phyloP scores from a whole-genome alignment of 1,284 basidiomycete genomes.

The Irpex sp. region DNA sequence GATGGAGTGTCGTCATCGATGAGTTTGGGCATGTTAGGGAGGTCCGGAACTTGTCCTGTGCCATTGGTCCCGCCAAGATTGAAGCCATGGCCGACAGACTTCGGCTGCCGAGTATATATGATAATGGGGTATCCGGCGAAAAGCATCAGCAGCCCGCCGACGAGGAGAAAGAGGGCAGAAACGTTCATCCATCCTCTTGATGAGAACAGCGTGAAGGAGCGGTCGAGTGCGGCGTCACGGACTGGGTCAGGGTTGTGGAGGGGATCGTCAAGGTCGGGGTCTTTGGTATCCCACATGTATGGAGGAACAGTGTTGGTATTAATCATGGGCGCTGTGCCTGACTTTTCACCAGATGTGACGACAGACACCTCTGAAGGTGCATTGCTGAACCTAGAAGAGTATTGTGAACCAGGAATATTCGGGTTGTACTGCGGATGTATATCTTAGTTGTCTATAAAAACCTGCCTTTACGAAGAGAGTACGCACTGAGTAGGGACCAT shows the following conservation, averaged over 20 bases:
- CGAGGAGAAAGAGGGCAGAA: slow-evolving; percentile 54
- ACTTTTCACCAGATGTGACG: slow-evolving; percentile 39
- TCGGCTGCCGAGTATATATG: slow-evolving; percentile 36
- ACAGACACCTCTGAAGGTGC: slow-evolving; percentile 56
- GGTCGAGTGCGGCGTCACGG: slow-evolving; percentile 52
- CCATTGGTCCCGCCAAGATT: slow-evolving; percentile 75
- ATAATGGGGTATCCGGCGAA: slow-evolving; percentile 84
- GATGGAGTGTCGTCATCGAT: slow-evolving; percentile 72
- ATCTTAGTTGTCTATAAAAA: slow-evolving; percentile 2
- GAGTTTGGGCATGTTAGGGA: slow-evolving; percentile 52
- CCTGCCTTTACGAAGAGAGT: background rate
- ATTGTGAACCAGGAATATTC: slow-evolving; percentile 40
- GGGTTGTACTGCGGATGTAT: slow-evolving; percentile 51
- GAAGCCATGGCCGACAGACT: slow-evolving; percentile 42
- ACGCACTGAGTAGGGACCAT: slow-evolving; percentile 79
- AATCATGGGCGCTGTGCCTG: slow-evolving; percentile 40
- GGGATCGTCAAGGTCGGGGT: slow-evolving; percentile 74
- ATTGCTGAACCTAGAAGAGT: slow-evolving; percentile 57
- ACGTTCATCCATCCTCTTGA: slow-evolving; percentile 73
- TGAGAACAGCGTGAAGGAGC: slow-evolving; percentile 62
- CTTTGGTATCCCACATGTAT: slow-evolving; percentile 68
- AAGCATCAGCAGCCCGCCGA: slow-evolving; percentile 58
- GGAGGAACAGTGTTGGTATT: slow-evolving; percentile 24
- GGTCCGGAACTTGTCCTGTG: slow-evolving; percentile 65
- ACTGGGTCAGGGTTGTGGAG: slow-evolving; percentile 74